Evolutionary conservation across 352 stramenopile genomes (phyloP), one percentile per base, ranked within the genome.

Genomic region (Aphanomyces cochlioides): DNA sequence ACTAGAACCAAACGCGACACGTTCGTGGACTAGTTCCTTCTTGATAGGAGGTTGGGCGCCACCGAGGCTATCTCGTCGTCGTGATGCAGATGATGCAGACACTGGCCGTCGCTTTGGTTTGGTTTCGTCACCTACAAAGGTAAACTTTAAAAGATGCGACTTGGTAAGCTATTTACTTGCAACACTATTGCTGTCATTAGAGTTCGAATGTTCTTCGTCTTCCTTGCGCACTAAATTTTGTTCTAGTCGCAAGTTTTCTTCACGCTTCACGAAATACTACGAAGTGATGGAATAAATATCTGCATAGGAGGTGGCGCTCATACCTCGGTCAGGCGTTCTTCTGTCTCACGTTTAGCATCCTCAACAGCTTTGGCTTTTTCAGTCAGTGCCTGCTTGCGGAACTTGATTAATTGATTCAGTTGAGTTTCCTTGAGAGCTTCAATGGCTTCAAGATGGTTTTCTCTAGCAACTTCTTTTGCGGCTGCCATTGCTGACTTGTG

Each of bases 401-500:
- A 48, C 50, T 17, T 38, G 17, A 48, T 65, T 17, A 48, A n/a
- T 19, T 47, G 57, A 19, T 36, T 12, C 6, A 43, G 34, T 12
- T 69, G 36, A 4, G 34, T n/a, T n/a, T 69, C 34, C 41, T 45
- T 60, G 5, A 43, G 63, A 36, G 56, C 28, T 21, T 60, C 38
- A 17, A 57, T 53, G 13, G 47, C 38, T 3, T 28, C 19, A 17
- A 57, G 17, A n/a, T 50, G 28, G 15, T 66, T 57, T 58, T 47
- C 63, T 69, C 59, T 41, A 69, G 47, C 15, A 4, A 0, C 21
- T 58, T 60, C 47, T 17, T 63, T 61, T 8, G 38, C 54, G 13
- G 37, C 47, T 6, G 8, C 19, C 48, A 63, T 54, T 7, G 53
- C 43, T 17, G 47, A 7, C 45, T 70, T 70, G 64, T 70, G 64